A percentile compares a stretch with the other conserved stretches of the same genome.
These are phyloP conservation scores for Coprinopsis cinerea DNA, from an alignment of 768 basidiomycete genomes.

Conservation along the genomic window DNA sequence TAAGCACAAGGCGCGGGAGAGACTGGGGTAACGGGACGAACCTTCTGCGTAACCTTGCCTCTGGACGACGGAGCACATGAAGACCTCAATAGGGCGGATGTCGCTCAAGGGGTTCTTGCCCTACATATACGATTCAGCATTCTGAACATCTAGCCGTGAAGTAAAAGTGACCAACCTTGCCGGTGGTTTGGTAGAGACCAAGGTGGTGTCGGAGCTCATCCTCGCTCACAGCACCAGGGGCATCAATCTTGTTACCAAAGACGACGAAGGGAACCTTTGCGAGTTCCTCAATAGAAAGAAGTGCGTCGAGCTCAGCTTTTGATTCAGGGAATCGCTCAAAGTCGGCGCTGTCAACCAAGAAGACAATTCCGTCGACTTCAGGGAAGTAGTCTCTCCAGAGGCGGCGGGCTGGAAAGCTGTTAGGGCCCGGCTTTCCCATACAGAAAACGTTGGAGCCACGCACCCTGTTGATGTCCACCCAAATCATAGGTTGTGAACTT, in stretches of 20 bases:
- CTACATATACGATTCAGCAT: conserved; percentile 31
- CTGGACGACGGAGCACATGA: conserved; percentile 99
- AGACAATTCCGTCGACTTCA: conserved; percentile 97
- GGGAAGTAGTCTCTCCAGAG: conserved; percentile 99
- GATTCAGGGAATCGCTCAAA: conserved; percentile 94
- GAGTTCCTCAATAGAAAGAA: conserved; percentile 93
- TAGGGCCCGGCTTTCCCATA: too few relatives aligned
- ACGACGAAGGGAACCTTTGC: conserved; percentile 96
- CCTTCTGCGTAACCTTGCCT: conserved; percentile 98
- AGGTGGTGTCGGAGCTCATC: conserved; percentile 94
- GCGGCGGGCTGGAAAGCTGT: conserved; percentile 67
- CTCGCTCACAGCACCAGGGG: conserved; percentile 95
- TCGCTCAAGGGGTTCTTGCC: conserved; percentile 96
- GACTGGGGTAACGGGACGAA: conserved; percentile 20
- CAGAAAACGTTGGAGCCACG: conserved; percentile 10
- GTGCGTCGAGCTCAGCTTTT: conserved; percentile 94
- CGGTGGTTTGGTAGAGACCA: conserved; percentile 98
- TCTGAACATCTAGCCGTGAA: conserved; percentile 1
- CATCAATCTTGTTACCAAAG: conserved; percentile 99
- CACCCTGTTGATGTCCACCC: conserved; percentile 96
- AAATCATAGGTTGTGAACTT: conserved; percentile 99
- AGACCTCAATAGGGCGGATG: conserved; percentile 97
- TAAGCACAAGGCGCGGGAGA: conserved; percentile 9
- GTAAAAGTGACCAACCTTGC: conserved; percentile 74
- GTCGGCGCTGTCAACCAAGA: conserved; percentile 96